Evolutionary conservation across 306 rosid species (phyloP).

Genomic region (Trichosanthes truncata): DNA sequence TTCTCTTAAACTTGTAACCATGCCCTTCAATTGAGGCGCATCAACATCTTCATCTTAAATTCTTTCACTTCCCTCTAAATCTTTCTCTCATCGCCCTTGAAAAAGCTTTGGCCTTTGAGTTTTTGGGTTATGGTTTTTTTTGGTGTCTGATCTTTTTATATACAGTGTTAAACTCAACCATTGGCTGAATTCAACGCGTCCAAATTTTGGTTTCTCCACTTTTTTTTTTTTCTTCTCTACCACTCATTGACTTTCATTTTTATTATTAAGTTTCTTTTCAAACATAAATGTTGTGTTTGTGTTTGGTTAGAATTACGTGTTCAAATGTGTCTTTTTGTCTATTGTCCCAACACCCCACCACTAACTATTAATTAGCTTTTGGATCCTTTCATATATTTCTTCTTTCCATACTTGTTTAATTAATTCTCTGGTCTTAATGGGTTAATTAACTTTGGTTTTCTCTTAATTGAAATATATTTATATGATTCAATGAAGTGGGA

Average conservation of each 20-base stretch:
- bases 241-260: neutral
- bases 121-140: neutral
- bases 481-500: too few relatives aligned
- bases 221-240: neutral
- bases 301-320: neutral
- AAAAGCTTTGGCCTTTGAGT: too few relatives aligned
- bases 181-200: neutral
- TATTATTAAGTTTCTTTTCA: neutral
- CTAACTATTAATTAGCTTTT: neutral
- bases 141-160: neutral
- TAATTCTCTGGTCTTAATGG: too few relatives aligned
- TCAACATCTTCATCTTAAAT: conserved; percentile 12
- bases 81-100: neutral
- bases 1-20: neutral
- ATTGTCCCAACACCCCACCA: neutral
- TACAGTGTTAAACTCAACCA: neutral
- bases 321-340: neutral
- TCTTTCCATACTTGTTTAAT: neutral
- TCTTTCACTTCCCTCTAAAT: neutral
- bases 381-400: neutral
- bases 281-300: neutral
- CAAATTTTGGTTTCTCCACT: neutral
- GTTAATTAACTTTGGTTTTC: too few relatives aligned
- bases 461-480: too few relatives aligned
- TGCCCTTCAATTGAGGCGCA: conserved; percentile 20